Percentiles rank a stretch among this genome's conserved stretches.
These are phyloP conservation scores for Selenicereus undatus DNA, from an alignment of 148 eudicot species.

Conservation along the genomic window DNA sequence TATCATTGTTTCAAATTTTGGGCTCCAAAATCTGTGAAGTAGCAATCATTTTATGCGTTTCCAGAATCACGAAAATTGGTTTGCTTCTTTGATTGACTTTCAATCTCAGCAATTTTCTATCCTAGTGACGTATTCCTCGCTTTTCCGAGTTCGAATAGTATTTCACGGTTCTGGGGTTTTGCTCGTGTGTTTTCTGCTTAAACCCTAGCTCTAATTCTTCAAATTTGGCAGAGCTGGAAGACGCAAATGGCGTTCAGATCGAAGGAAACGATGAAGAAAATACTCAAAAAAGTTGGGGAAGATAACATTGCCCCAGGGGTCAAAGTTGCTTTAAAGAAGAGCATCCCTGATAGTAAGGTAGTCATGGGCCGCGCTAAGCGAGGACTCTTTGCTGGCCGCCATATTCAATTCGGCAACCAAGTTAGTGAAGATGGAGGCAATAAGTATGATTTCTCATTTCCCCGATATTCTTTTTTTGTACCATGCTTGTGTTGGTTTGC, in stretches of 20 bases:
- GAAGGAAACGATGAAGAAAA: slow-evolving; percentile 73
- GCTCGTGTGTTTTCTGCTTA: background rate
- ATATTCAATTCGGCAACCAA: slow-evolving; percentile 79
- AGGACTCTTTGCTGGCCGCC: slow-evolving; percentile 88
- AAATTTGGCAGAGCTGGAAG: background rate
- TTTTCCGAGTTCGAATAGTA: background rate
- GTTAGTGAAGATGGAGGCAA: slow-evolving; percentile 94
- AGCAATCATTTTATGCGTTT: background rate
- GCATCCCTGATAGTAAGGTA: slow-evolving; percentile 58
- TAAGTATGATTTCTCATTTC: slow-evolving; percentile 44
- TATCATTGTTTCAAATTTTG: background rate
- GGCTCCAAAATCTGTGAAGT: too few relatives aligned
- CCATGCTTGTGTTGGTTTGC: background rate
- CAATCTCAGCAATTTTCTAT: background rate
- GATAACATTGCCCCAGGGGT: slow-evolving; percentile 56
- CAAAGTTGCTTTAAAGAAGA: slow-evolving; percentile 53
- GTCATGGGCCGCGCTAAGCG: slow-evolving; percentile 94
- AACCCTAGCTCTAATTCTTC: background rate
- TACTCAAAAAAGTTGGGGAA: slow-evolving; percentile 76
- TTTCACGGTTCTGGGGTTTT: background rate
- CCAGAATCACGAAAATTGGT: background rate
- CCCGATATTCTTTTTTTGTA: background rate
- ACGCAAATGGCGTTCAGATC: slow-evolving; percentile 74
- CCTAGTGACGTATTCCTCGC: background rate
- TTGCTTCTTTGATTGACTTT: too few relatives aligned